Conservation (phyloP, 257 asterid genomes). For the Ocimum tenuiflorum region DNA sequence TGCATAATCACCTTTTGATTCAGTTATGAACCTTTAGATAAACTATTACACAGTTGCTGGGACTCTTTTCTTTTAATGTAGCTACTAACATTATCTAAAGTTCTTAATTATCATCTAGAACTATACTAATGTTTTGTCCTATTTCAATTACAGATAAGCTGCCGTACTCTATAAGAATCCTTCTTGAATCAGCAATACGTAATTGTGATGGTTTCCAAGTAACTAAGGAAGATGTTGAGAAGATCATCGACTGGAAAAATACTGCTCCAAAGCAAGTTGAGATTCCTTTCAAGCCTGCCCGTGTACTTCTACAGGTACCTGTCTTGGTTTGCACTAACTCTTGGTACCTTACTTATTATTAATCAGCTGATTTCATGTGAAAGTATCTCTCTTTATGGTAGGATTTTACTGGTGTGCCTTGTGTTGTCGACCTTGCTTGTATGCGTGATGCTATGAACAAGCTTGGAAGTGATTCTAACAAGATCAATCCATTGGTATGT, state of each 20-base stretch:
- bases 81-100: background rate
- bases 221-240: constrained; percentile 76
- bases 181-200: constrained; percentile 91
- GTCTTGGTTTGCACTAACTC: constrained; percentile 3
- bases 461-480: constrained; percentile 86
- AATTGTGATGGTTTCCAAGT: constrained; percentile 96
- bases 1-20: background rate
- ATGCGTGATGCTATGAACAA: constrained; percentile 98
- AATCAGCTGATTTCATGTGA: constrained; percentile 13
- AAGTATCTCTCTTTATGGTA: constrained; percentile 26
- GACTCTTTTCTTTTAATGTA: background rate
- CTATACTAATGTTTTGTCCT: no score
- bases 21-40: background rate
- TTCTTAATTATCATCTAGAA: no score
- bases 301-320: constrained; percentile 85
- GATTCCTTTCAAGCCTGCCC: constrained; percentile 97
- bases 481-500: constrained; percentile 94
- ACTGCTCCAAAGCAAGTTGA: constrained; percentile 81
- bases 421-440: constrained; percentile 91
- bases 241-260: constrained; percentile 88
- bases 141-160: constrained; percentile 57
- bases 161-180: constrained; percentile 86
- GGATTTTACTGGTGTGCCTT: constrained; percentile 98
- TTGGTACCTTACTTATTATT: background rate
- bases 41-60: background rate